Conservation (phyloP, 2,329 filamentous ascomycete genomes). For the Tolypocladium sp. region DNA sequence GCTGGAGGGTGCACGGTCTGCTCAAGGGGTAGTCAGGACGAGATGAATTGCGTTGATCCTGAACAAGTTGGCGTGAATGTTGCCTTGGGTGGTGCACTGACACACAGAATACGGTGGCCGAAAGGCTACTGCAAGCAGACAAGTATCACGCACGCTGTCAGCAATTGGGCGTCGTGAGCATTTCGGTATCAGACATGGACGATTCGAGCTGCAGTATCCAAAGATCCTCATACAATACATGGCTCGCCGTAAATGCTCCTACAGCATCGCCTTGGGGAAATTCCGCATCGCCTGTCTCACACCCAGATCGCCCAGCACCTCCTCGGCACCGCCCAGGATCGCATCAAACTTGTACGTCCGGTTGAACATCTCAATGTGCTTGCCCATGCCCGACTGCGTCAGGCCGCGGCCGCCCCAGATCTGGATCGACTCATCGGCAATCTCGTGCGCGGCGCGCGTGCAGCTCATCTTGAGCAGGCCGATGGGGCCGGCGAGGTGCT, state of each 20-base stretch:
- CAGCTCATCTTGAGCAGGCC: slow-evolving; percentile 71
- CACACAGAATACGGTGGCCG: background rate
- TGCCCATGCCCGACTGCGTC: slow-evolving; percentile 76
- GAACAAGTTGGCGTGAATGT: slow-evolving; percentile 13
- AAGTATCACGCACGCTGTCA: background rate
- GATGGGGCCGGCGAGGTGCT: slow-evolving; percentile 70
- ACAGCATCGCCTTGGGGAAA: slow-evolving; percentile 80
- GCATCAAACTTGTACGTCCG: slow-evolving; percentile 76
- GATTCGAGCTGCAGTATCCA: background rate
- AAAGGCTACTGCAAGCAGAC: background rate
- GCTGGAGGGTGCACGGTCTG: slow-evolving; percentile 15
- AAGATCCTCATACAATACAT: background rate
- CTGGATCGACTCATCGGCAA: slow-evolving; percentile 75
- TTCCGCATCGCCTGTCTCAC: slow-evolving; percentile 76
- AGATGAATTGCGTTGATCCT: slow-evolving; percentile 25
- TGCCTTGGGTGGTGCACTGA: background rate
- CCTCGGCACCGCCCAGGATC: slow-evolving; percentile 72
- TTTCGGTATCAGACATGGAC: background rate
- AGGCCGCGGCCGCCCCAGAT: slow-evolving; percentile 78
- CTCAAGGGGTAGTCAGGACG: slow-evolving; percentile 27
- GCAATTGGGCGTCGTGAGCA: background rate
- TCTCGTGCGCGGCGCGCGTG: slow-evolving; percentile 70
- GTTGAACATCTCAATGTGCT: slow-evolving; percentile 75
- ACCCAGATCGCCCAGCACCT: slow-evolving; percentile 72
- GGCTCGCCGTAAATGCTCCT: slow-evolving; percentile 13